phyloP scores from a whole-genome alignment of 345 rosid genomes.

The Punica granatum region DNA sequence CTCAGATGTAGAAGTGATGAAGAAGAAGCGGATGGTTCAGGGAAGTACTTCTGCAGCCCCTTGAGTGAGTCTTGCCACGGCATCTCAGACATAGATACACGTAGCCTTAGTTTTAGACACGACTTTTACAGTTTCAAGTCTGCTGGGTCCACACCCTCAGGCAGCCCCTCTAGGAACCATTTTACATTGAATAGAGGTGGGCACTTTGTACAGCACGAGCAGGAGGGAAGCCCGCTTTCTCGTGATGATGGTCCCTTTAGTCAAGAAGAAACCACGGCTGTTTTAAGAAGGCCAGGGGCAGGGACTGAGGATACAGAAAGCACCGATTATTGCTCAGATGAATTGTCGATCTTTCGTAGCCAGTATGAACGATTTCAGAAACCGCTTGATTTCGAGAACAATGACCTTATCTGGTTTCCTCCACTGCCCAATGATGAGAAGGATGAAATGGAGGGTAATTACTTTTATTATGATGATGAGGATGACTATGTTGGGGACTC shows the following conservation, averaged over 20 bases:
- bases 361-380: slow-evolving; percentile 36
- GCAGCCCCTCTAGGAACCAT: slow-evolving; percentile 84
- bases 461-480: slow-evolving; percentile 71
- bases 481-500: slow-evolving; percentile 70
- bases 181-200: slow-evolving; percentile 69
- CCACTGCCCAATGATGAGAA: slow-evolving; percentile 86
- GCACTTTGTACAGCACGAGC: slow-evolving; percentile 61
- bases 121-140: slow-evolving; percentile 66
- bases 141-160: slow-evolving; percentile 72
- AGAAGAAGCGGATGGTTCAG: slow-evolving; percentile 52
- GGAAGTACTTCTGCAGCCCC: slow-evolving; percentile 54
- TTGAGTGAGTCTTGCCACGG: slow-evolving; percentile 58
- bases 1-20: slow-evolving; percentile 63
- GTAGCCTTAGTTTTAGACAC: slow-evolving; percentile 74
- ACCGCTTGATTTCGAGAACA: slow-evolving; percentile 79
- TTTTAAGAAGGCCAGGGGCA: slow-evolving; percentile 43
- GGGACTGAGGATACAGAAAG: slow-evolving; percentile 40
- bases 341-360: slow-evolving; percentile 21
- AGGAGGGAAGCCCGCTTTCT: slow-evolving; percentile 52
- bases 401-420: slow-evolving; percentile 81
- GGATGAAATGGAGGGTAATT: slow-evolving; percentile 66
- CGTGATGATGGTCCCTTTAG: slow-evolving; percentile 36
- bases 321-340: slow-evolving; percentile 39
- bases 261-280: slow-evolving; percentile 37
- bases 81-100: slow-evolving; percentile 62